phyloP scores from a whole-genome alignment of 257 asterid genomes.

The Lithospermum erythrorhizon region DNA sequence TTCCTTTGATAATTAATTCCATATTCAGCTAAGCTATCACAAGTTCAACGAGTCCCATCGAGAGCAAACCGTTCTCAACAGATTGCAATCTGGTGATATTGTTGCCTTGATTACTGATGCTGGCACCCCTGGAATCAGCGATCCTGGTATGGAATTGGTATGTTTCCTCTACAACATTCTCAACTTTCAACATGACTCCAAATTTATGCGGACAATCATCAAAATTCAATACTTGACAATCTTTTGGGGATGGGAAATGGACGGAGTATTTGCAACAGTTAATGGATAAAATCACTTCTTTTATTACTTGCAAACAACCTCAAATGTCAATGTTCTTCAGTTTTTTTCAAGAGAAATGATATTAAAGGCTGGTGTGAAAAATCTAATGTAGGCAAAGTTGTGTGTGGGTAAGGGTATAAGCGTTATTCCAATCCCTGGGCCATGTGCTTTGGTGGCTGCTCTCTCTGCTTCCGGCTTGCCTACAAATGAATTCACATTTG shows the following conservation, averaged over 20 bases:
- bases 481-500: constrained; percentile 81
- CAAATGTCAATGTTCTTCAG: too few relatives aligned
- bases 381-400: constrained; percentile 51
- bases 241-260: too few relatives aligned
- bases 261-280: too few relatives aligned
- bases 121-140: constrained; percentile 91
- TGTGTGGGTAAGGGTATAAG: constrained; percentile 52
- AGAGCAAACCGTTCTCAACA: constrained; percentile 58
- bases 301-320: too few relatives aligned
- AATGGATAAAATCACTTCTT: too few relatives aligned
- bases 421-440: constrained; percentile 90
- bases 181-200: not conserved
- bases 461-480: constrained; percentile 90
- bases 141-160: constrained; percentile 91
- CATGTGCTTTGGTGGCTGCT: constrained; percentile 83
- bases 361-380: not conserved
- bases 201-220: too few relatives aligned
- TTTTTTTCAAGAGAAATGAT: too few relatives aligned
- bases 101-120: constrained; percentile 94
- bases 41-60: constrained; percentile 83
- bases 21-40: constrained; percentile 90
- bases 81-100: constrained; percentile 64
- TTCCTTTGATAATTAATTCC: constrained; percentile 32
- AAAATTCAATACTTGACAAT: too few relatives aligned
- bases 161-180: constrained; percentile 12